phyloP scores from a whole-genome alignment of 371 early-diverging fungal genomes.

The Saksenaea vasiformis region DNA sequence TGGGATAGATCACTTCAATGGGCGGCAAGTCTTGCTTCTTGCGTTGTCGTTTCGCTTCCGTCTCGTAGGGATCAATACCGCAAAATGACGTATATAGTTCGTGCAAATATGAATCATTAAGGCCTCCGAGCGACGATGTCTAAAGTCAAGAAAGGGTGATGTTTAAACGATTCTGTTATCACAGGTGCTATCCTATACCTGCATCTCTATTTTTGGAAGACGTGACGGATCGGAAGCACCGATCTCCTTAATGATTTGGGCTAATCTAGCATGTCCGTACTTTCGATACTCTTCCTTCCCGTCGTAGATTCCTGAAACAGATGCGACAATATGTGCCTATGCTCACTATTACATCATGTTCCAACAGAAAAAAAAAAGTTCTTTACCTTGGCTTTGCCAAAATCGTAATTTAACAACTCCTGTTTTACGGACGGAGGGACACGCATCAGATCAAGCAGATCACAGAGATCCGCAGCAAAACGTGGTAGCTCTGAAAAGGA shows the following conservation, averaged over 20 bases:
- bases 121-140: slow-evolving; percentile 47
- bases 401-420: slow-evolving; percentile 39
- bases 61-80: slow-evolving; percentile 29
- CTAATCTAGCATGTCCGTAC: slow-evolving; percentile 46
- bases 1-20: slow-evolving; percentile 34
- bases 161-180: neutral
- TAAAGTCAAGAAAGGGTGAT: slow-evolving; percentile 7
- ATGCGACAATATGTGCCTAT: slow-evolving; percentile 42
- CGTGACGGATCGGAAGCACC: slow-evolving; percentile 17
- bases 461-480: slow-evolving; percentile 37
- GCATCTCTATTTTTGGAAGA: slow-evolving; percentile 43
- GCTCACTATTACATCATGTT: neutral
- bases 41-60: slow-evolving; percentile 12
- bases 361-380: neutral
- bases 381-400: slow-evolving; percentile 36
- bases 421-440: slow-evolving; percentile 41
- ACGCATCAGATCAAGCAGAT: slow-evolving; percentile 34
- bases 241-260: slow-evolving; percentile 27
- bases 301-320: slow-evolving; percentile 44
- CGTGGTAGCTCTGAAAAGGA: slow-evolving; percentile 18
- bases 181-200: slow-evolving; percentile 25
- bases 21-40: slow-evolving; percentile 33
- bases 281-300: slow-evolving; percentile 25
- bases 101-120: slow-evolving; percentile 29
- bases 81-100: slow-evolving; percentile 45